Percentiles rank a stretch among this genome's conserved stretches.
These are phyloP conservation scores for Rhynchosporium agropyri DNA, from an alignment of 2,329 filamentous ascomycete genomes.

Conservation along the genomic window DNA sequence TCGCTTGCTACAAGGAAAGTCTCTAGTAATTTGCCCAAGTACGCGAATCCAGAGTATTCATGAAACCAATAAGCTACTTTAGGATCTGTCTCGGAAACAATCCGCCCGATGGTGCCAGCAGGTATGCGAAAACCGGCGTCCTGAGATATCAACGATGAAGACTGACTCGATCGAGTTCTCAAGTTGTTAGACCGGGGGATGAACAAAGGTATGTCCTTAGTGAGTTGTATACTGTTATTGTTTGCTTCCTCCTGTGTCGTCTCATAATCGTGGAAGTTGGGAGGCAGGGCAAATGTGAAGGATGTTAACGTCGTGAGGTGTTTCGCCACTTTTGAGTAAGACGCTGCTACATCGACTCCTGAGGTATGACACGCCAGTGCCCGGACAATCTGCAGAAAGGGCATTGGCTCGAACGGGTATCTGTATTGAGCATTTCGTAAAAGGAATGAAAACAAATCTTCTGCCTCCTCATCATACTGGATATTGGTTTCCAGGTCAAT, in stretches of 20 bases:
- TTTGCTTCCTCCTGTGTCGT: conserved; percentile 86
- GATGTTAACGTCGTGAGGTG: conserved; percentile 54
- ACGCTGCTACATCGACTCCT: background rate
- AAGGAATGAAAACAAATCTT: conserved; percentile 20
- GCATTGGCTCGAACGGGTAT: conserved; percentile 83
- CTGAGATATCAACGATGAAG: conserved; percentile 37
- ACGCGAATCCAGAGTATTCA: conserved; percentile 75
- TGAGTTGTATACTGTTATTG: conserved; percentile 73
- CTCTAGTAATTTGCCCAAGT: conserved; percentile 76
- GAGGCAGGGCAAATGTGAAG: conserved; percentile 77
- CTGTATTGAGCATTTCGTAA: conserved; percentile 72
- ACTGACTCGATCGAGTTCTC: conserved; percentile 15
- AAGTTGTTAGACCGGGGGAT: conserved; percentile 43
- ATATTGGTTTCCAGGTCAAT: conserved; percentile 53
- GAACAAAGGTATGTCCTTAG: conserved; percentile 66
- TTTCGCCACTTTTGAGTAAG: conserved; percentile 54
- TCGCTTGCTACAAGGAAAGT: conserved; percentile 63
- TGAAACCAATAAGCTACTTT: conserved; percentile 75
- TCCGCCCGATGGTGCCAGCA: conserved; percentile 66
- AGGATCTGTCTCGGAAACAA: conserved; percentile 67
- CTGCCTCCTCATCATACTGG: conserved; percentile 21
- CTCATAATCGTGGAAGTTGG: conserved; percentile 72
- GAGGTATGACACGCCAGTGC: conserved; percentile 54
- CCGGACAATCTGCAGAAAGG: conserved; percentile 74
- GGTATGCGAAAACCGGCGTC: conserved; percentile 62